Base-by-base conservation (phyloP, 2,329 filamentous ascomycete species). In the Arthrinium puccinioides region DNA sequence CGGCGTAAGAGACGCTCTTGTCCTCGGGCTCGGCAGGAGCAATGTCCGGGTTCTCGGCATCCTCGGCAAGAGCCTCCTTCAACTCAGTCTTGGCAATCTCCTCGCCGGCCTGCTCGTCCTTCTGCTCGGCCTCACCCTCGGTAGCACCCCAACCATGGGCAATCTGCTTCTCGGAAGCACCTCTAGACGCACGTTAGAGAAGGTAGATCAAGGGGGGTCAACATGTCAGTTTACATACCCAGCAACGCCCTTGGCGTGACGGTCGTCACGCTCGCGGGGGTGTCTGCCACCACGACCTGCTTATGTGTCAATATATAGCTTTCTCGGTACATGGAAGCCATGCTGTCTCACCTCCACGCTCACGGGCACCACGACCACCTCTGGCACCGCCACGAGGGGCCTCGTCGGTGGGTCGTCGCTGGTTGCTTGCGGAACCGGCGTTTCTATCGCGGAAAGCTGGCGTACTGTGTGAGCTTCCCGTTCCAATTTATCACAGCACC, bases 51-150 rank as follows among this genome's bases (percentile, higher is more conserved):
- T 51, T 54, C 35, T 62, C 56, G 37, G 53, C 61, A 45, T 59
- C 76, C 51, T 72, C 75, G 28, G 61, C 63, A 36, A 65, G 59
- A 38, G 69, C 74, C 44, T 87, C 84, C 69, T 84, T 87, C 69
- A 87, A 76, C 59, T 97, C 90, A 48, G 74, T 70, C 67, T 87
- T 76, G 51, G 92, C 92, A 52, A 96, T 94, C 53, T 79, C 83
- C 63, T 94, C 88, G 53, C 84, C 92, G 52, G 84, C 87, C 67
- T 87, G 79, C 76, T 97, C 92, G n/a, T 97, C 92, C 59, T 84
- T 84, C 68, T 84, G 80, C 69, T 94, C 87, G 58, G 84, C 84
- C 45, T 82, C 71, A 55, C 88, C 92, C 59, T 87, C 84, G 52
- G 76, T 74, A 57, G 78, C 82, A 54, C 90, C 92, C 88, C 90